A percentile compares a stretch with the other conserved stretches of the same genome.
phyloP scores from a whole-genome alignment of 257 asterid species.

The Petunia secreta region DNA sequence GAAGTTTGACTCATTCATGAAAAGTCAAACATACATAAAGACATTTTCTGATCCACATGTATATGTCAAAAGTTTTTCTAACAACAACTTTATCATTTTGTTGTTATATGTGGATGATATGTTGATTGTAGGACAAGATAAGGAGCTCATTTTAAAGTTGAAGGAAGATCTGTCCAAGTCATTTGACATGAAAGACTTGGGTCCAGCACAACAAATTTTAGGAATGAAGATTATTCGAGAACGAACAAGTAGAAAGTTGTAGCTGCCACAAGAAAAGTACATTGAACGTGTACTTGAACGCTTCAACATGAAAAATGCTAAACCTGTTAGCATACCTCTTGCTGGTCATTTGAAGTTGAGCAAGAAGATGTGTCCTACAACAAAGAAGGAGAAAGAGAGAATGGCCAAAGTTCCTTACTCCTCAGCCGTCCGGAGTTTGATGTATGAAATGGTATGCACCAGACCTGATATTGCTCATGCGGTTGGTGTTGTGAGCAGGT shows the following conservation, averaged over 20 bases:
- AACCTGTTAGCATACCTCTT: not conserved
- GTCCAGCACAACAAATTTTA: not conserved
- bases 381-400: not conserved
- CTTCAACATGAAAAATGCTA: not conserved
- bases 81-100: not conserved
- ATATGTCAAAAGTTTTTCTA: not conserved
- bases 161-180: not conserved
- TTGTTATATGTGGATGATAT: not conserved
- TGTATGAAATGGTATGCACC: too few species aligned
- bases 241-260: too few species aligned
- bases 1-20: too few species aligned
- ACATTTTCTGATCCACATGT: not conserved
- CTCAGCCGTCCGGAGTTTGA: not conserved
- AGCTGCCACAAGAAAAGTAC: too few species aligned
- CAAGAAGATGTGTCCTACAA: not conserved
- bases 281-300: not conserved
- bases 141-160: not conserved
- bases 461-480: too few species aligned
- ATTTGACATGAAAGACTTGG: not conserved
- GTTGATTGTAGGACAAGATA: not conserved
- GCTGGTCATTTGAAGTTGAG: not conserved
- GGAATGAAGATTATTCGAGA: too few species aligned
- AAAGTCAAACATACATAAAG: too few species aligned
- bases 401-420: not conserved
- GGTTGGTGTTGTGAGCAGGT: too few species aligned